Percentiles rank a stretch among this genome's conserved stretches.
These are phyloP conservation scores for Xylogone sp. DNA, from an alignment of 2,329 filamentous ascomycete species.

Conservation along the genomic window DNA sequence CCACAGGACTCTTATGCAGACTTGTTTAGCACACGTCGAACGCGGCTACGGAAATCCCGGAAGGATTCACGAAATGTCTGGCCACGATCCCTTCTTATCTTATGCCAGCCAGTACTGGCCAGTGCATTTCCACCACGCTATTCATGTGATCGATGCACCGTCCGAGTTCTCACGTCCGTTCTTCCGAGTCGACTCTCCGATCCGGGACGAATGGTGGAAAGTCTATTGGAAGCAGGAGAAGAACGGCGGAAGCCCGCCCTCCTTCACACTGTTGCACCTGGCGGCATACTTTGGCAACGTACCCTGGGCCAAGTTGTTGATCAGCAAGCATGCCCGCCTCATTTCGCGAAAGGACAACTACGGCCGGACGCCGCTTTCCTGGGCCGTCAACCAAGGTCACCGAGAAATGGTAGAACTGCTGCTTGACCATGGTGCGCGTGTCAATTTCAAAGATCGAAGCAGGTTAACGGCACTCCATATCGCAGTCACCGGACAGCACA, in stretches of 20 bases:
- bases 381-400: slow-evolving; percentile 14
- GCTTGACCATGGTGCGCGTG: slow-evolving; percentile 4
- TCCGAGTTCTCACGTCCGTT: slow-evolving; percentile 21
- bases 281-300: slow-evolving; percentile 22
- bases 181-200: slow-evolving; percentile 17
- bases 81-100: slow-evolving; percentile 10
- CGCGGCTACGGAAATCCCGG: slow-evolving; percentile 5
- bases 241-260: slow-evolving; percentile 19
- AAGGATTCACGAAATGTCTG: slow-evolving; percentile 9
- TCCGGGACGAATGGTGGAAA: slow-evolving; percentile 22
- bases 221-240: slow-evolving; percentile 22
- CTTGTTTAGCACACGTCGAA: slow-evolving; percentile 18
- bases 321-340: slow-evolving; percentile 15
- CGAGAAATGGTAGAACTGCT: slow-evolving; percentile 6
- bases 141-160: slow-evolving; percentile 11
- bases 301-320: slow-evolving; percentile 20
- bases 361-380: slow-evolving; percentile 10
- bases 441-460: slow-evolving; percentile 10
- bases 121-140: slow-evolving; percentile 19
- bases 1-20: slow-evolving; percentile 18
- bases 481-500: slow-evolving; percentile 14
- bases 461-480: slow-evolving; percentile 20
- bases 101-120: slow-evolving; percentile 23
- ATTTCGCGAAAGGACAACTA: slow-evolving; percentile 13
- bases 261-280: slow-evolving; percentile 24